Conservation (phyloP, 1,284 basidiomycete species). For the Rugosomyces carneus region DNA sequence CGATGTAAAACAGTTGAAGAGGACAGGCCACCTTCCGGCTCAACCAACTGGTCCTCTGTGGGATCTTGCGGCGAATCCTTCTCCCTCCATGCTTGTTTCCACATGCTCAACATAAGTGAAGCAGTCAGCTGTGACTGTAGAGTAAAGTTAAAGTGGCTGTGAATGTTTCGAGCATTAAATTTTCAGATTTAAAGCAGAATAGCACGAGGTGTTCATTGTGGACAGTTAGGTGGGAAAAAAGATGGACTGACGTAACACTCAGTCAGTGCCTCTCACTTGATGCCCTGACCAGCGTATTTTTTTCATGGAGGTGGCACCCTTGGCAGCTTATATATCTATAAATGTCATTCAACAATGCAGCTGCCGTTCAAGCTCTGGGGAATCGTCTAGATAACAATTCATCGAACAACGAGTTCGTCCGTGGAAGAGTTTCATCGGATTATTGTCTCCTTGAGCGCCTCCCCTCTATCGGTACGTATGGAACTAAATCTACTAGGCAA, state of each 20-base stretch:
- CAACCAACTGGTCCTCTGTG: conserved; percentile 26
- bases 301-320: too few relatives aligned
- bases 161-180: too few relatives aligned
- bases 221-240: too few relatives aligned
- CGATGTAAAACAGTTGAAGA: conserved; percentile 19
- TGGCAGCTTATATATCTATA: not conserved
- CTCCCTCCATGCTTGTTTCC: conserved; percentile 47
- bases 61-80: conserved; percentile 21
- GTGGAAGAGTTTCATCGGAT: conserved; percentile 38
- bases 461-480: conserved; percentile 51
- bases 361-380: conserved; percentile 36
- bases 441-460: conserved; percentile 63
- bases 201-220: too few relatives aligned
- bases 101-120: conserved; percentile 50
- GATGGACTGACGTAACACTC: too few relatives aligned
- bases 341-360: conserved; percentile 49
- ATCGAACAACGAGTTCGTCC: conserved; percentile 15
- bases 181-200: too few relatives aligned
- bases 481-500: conserved; percentile 5
- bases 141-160: too few relatives aligned
- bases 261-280: not conserved
- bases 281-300: not conserved
- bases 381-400: conserved; percentile 23
- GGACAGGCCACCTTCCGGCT: conserved; percentile 24
- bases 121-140: too few relatives aligned